A percentile compares a stretch with the other conserved stretches of the same genome.
Conservation (phyloP, 148 eudicot species). For the Camellia lanceoleosa region DNA sequence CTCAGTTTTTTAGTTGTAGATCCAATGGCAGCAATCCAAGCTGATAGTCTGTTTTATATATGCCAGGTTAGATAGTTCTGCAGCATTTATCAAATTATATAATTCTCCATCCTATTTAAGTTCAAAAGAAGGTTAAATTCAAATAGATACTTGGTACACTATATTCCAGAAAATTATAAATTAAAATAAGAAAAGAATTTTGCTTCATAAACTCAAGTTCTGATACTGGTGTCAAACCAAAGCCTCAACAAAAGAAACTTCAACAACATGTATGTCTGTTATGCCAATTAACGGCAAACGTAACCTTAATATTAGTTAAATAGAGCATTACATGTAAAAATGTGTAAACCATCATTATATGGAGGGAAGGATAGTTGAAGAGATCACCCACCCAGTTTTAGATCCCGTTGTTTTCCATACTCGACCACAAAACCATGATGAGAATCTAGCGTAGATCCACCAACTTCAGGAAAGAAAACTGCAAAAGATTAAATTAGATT, state of each 20-base stretch:
- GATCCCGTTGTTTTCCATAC: conserved; percentile 84
- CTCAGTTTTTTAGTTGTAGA: neutral
- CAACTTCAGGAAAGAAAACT: conserved; percentile 95
- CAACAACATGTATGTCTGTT: neutral
- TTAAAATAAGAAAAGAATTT: neutral
- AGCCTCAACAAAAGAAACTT: neutral
- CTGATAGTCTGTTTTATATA: neutral
- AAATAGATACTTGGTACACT: neutral
- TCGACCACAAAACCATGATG: conserved; percentile 99
- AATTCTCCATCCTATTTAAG: neutral
- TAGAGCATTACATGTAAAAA: too few species aligned
- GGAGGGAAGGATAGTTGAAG: neutral
- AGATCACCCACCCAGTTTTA: conserved; percentile 66
- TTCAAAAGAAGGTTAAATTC: neutral
- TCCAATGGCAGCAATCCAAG: neutral
- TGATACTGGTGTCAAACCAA: neutral
- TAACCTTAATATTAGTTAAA: neutral
- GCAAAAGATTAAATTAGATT: conserved; percentile 28
- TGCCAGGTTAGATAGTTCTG: too few species aligned
- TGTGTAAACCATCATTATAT: neutral
- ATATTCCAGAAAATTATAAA: neutral
- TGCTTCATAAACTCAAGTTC: neutral
- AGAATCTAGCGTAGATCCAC: conserved; percentile 79
- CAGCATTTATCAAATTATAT: neutral
- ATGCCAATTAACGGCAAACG: neutral